Percentiles rank a stretch among this genome's conserved stretches.
These are phyloP conservation scores for Biancaea sappan DNA, from an alignment of 306 rosid species.

Conservation along the genomic window DNA sequence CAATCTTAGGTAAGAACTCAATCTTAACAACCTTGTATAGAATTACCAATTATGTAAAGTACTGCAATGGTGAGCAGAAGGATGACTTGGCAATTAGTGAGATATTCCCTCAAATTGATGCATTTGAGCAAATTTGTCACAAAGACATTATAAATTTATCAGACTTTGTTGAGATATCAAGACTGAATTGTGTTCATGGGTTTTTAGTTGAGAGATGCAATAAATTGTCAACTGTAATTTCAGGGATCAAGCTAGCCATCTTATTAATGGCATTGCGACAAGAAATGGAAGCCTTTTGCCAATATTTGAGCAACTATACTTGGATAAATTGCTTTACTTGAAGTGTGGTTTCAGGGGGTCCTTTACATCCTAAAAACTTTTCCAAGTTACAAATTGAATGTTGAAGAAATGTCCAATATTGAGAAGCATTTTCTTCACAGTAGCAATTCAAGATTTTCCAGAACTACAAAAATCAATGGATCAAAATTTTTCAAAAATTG, in stretches of 20 bases:
- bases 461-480: slow-evolving; percentile 29
- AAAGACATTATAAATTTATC: neutral
- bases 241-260: neutral
- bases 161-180: neutral
- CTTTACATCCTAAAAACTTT: slow-evolving; percentile 13
- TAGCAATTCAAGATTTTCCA: slow-evolving; percentile 14
- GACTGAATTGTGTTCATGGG: neutral
- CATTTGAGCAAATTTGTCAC: slow-evolving; percentile 1
- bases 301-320: slow-evolving; percentile 31
- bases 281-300: slow-evolving; percentile 3
- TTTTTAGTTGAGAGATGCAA: neutral
- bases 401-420: slow-evolving; percentile 29
- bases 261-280: neutral
- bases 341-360: slow-evolving; percentile 24
- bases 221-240: neutral
- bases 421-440: slow-evolving; percentile 20
- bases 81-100: neutral
- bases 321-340: slow-evolving; percentile 21
- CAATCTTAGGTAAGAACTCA: too few relatives aligned
- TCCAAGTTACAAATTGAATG: slow-evolving; percentile 18
- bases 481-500: slow-evolving; percentile 28
- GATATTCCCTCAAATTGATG: slow-evolving; percentile 5
- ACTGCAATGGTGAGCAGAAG: neutral
- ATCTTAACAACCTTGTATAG: too few relatives aligned
- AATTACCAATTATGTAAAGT: neutral